Evolutionary conservation across 192 early-diverging fungal genomes (phyloP), one percentile per base, ranked within the genome.

Genomic region (Backusella sp.): DNA sequence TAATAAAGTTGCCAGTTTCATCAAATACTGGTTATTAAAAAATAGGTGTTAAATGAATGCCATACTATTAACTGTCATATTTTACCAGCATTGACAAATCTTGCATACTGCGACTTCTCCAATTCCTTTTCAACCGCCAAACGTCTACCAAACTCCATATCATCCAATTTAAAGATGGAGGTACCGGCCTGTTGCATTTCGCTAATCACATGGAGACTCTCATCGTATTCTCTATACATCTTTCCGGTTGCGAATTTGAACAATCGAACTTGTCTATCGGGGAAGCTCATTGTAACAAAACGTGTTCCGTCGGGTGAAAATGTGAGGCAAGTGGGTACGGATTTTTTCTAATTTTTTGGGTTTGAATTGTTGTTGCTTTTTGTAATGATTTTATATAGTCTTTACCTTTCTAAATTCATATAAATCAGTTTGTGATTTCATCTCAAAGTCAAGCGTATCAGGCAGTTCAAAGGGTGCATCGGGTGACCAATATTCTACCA

Each of bases 111-210:
- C 0, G 93, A 87, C 68, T 94, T 95, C 59, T 92, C 88, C 44
- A 98, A 80, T 79, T 98, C 95, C 59, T 90, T 88, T 65, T 99
- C 98, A 11, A 93, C 85, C 1, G 96, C 96, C 56, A 98, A 72
- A 39, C 98, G 85, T 72, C 96, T 86, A 17, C 98, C 97, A 88
- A 99, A 98, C 79, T 99, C 98, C 97, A 99, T 99, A 73, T 95
- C 95, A 82, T 99, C 98, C 46, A 98, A 77, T 77, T 90, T 90
- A 75, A 91, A 86, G 30, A 87, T 80, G n/a, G 88, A 87, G 23
- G 92, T 92, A 17, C 92, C 93, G 14, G 91, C 92, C 80, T 94
- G 91, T 74, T 97, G 95, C 93, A 96, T 96, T 78, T 96, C 95
- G 53, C 88, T 91, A 23, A 94, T 88, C 35, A 93, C 88, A 3